Conservation (phyloP, 108 stramenopile genomes). For the Mediolabrus comicus region DNA sequence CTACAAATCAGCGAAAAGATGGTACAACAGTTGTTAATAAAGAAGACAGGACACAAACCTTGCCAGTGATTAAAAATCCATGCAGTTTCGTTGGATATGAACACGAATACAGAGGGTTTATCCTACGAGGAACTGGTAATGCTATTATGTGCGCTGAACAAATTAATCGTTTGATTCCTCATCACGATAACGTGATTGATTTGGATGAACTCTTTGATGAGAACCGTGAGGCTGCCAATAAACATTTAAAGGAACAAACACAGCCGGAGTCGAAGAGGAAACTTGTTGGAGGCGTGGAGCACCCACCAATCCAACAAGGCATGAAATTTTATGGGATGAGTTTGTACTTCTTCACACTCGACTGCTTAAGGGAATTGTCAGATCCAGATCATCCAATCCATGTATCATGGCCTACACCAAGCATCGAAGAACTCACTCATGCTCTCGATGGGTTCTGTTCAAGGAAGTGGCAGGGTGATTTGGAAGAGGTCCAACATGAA, state of each 20-base stretch:
- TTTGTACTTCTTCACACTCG: slow-evolving; percentile 89
- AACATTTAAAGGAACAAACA: slow-evolving; percentile 5
- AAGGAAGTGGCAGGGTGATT: slow-evolving; percentile 74
- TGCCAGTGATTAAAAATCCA: slow-evolving; percentile 66
- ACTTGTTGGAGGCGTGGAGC: slow-evolving; percentile 77
- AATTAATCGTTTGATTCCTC: slow-evolving; percentile 75
- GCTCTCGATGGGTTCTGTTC: slow-evolving; percentile 83
- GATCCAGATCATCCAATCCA: slow-evolving; percentile 63
- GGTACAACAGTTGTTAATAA: background rate
- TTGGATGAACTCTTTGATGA: slow-evolving; percentile 49
- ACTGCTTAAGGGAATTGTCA: slow-evolving; percentile 83
- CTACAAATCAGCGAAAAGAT: background rate
- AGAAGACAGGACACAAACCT: background rate
- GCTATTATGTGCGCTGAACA: slow-evolving; percentile 66
- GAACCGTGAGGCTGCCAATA: slow-evolving; percentile 15
- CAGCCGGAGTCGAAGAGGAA: slow-evolving; percentile 29
- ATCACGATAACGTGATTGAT: slow-evolving; percentile 65
- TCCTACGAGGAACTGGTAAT: slow-evolving; percentile 74
- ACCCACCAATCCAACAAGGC: slow-evolving; percentile 79
- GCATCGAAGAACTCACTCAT: slow-evolving; percentile 73
- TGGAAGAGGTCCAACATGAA: slow-evolving; percentile 66
- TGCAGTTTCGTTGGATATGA: slow-evolving; percentile 76
- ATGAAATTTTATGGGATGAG: slow-evolving; percentile 94
- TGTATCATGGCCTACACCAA: slow-evolving; percentile 83
- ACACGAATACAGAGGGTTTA: slow-evolving; percentile 55